Percentiles rank a stretch among this genome's conserved stretches.
These are phyloP conservation scores for Sphaerulina musiva DNA, from an alignment of 2,329 filamentous ascomycete genomes.

Conservation along the genomic window DNA sequence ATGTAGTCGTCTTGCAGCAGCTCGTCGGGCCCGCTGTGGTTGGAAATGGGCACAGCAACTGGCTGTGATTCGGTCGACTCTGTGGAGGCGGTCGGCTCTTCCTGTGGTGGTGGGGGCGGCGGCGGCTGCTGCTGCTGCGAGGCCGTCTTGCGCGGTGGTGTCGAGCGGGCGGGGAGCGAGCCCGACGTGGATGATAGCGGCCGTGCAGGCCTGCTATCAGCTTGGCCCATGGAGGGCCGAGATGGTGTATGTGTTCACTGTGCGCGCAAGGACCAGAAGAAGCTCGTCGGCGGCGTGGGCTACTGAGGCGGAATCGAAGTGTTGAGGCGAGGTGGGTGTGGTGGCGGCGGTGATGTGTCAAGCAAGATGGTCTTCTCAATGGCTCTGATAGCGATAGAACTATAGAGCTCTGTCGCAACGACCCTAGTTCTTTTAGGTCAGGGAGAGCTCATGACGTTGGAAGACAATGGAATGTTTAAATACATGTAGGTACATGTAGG, in stretches of 20 bases:
- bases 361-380: no score
- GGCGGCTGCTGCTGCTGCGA: not conserved
- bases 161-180: constrained; percentile 22
- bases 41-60: constrained; percentile 34
- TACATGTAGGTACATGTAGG: not conserved
- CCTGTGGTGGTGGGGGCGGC: constrained; percentile 14
- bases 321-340: not conserved
- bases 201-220: constrained; percentile 16
- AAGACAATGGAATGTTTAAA: not conserved
- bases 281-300: constrained; percentile 8
- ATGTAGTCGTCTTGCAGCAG: constrained; percentile 20
- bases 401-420: no score
- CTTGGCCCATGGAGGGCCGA: constrained; percentile 22
- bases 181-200: constrained; percentile 22
- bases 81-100: constrained; percentile 9
- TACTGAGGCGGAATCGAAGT: not conserved
- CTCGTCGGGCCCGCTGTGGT: constrained; percentile 17
- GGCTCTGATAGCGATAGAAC: no score
- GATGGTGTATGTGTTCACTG: constrained; percentile 15
- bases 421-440: no score
- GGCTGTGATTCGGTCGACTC: constrained; percentile 35
- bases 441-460: not conserved
- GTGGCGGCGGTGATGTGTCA: not conserved
- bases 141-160: constrained; percentile 13
- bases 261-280: not conserved